Evolutionary conservation across 2,329 filamentous ascomycete genomes (phyloP), one percentile per base, ranked within the genome.

Genomic region (Colletotrichum sp.): DNA sequence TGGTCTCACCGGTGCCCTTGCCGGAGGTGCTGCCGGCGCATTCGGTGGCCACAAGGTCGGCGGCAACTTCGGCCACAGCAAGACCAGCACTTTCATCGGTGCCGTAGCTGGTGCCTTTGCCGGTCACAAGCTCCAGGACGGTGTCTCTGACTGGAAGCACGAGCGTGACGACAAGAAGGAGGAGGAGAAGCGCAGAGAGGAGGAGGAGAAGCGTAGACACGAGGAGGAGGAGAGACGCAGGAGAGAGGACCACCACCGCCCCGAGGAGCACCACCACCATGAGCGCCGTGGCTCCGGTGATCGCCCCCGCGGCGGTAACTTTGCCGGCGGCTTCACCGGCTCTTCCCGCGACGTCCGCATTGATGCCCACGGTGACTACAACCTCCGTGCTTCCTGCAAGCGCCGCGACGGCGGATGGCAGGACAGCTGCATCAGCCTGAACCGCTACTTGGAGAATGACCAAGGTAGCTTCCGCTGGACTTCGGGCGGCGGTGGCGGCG

Each of bases 81-180:
- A 83, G 76, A 76, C 80, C 6, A 79, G 81, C 72, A 82, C 81
- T 33, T 67, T 86, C 9, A 76, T 86, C n/a, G 84, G 84, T 12
- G 84, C 81, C 8, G 68, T 86, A 8, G 84, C 80, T 6, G 85
- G 85, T 15, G 85, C 84, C 13, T 79, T 86, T 43, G 83, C 83
- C 4, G 85, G 85, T 5, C 83, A 84, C 77, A 85, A 86, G 76
- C 69, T 84, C 15, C 81, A 86, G 72, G 84, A 86, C 66, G 82
- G 79, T 9, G 81, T 82, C 5, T 78, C 78, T 6, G 84, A 86
- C 74, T 84, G 82, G 82, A 83, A 82, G 77, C 81, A 85, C 71
- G 80, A 82, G 36, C 81, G 81, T 31, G 79, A 86, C 72, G 84
- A 86, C 66, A 80, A 83, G 73, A 84, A 85, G 78, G 78, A 84